Evolutionary conservation across 768 basidiomycete genomes (phyloP), one percentile per base, ranked within the genome.

Genomic region (Rhodotorula diobovata): DNA sequence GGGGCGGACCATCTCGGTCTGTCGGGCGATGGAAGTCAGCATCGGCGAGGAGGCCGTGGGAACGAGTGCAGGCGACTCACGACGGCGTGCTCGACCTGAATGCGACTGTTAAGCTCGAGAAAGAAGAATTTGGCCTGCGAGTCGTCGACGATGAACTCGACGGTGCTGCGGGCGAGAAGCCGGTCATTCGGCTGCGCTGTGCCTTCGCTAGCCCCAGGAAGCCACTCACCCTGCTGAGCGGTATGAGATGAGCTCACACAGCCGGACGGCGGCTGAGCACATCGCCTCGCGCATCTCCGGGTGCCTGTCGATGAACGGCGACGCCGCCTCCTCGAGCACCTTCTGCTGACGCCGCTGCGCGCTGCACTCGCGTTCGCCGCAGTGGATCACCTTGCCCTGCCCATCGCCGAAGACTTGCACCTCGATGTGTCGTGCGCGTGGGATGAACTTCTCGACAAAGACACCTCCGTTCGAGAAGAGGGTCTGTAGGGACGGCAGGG

Each of bases 311-410:
- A 86, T 81, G 76, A 87, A 88, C 1, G 88, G 86, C 73, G 86
- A 87, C 0, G 87, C 86, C 8, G 85, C 83, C 75, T 89, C 88
- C 72, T 90, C 88, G 34, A 90, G 85, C 6, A 90, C 83, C 77
- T 90, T 90, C 78, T 90, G 88, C 72, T 89, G 86, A 41, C 88
- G 80, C 41, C 88, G 81, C 76, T 90, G 88, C 16, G 87, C 79
- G 59, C 62, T 61, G 73, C 88, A 89, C 77, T 90, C 88, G 23
- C 88, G 83, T 76, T 89, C 88, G 48, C 86, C 86, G 82, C 88
- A 84, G 72, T 88, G 86, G 10, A 88, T 80, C 20, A 85, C 85
- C 55, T 85, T 80, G 23, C 80, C 79, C 7, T 78, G 51, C 0
- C 87, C 88, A 76, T 90, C 85, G 23, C 88, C 88, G 71, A 89